Base-by-base conservation (phyloP, 148 eudicot genomes). In the Limonium bicolor region DNA sequence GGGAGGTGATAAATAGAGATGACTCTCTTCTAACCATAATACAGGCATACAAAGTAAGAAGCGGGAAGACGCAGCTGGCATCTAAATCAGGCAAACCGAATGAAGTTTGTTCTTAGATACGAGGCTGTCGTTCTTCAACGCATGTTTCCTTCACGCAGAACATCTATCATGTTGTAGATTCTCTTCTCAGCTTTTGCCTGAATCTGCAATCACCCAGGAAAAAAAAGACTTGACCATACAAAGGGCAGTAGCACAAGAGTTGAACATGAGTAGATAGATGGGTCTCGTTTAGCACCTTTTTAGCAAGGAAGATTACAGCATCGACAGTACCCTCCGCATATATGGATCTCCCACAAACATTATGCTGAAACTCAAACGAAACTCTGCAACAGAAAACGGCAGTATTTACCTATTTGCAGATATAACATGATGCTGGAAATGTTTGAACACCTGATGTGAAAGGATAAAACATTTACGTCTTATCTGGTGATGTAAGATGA, bases 271-370 rank as follows among this genome's bases (percentile, higher is more conserved):
- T n/a, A n/a, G n/a, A n/a, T n/a, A n/a, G n/a, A n/a, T n/a, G n/a
- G n/a, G n/a, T n/a, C n/a, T n/a, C n/a, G n/a, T n/a, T 1, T 7
- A 54, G 44, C 56, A 88, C 94, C 94, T 83, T 83, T 59, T 77
- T 78, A n/a, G 90, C 83, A 18, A 88, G 71, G 61, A 77, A 88
- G 48, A 88, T 69, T 12, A 69, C 67, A 20, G 96, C 96, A 74
- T 88, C 96, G 38, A 88, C 77, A 11, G 81, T 77, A 28, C 96
- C 96, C 71, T 88, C 94, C 8, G 96, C 96, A 45, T 88, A 88
- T 55, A 88, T 80, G 26, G 96, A 88, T 72, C 96, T 65, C 59
- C 96, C 96, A 62, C 96, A 88, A 29, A 88, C 96, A 48, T 83
- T 79, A 54, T 87, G 94, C 63, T 82, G 94, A 70, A 83, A 88